Conservation (phyloP, 768 basidiomycete genomes). For the Boletus reticulatus region DNA sequence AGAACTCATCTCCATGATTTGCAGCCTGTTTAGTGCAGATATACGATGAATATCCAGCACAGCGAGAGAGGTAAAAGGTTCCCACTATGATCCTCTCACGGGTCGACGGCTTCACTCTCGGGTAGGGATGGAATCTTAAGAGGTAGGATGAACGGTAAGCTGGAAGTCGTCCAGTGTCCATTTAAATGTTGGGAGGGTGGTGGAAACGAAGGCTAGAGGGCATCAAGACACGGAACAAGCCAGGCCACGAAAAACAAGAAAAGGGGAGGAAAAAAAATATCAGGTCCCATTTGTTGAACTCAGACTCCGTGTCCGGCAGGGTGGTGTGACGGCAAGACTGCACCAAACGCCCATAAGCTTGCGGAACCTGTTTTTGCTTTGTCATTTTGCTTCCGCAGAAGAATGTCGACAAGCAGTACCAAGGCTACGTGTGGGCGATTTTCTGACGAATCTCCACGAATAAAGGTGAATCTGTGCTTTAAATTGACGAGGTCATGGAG, state of each 20-base stretch:
- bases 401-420: background rate
- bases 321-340: constrained; percentile 21
- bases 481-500: background rate
- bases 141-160: constrained; percentile 28
- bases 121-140: constrained; percentile 26
- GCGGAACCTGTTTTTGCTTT: constrained; percentile 8
- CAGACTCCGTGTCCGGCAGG: constrained; percentile 9
- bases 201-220: background rate
- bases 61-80: background rate
- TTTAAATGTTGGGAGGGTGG: background rate
- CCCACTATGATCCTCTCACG: constrained; percentile 26
- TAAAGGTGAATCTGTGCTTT: constrained; percentile 1
- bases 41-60: constrained; percentile 1
- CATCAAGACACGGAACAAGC: background rate
- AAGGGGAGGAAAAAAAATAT: background rate
- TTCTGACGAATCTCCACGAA: background rate
- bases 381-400: constrained; percentile 14
- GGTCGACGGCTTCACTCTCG: constrained; percentile 17
- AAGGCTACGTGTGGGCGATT: background rate
- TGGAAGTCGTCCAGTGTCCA: constrained; percentile 19
- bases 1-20: background rate
- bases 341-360: constrained; percentile 18
- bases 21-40: constrained; percentile 4
- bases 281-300: constrained; percentile 13
- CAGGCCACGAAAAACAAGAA: background rate